Base-by-base conservation (phyloP, 2,329 filamentous ascomycete genomes). In the Penicillium palitans region DNA sequence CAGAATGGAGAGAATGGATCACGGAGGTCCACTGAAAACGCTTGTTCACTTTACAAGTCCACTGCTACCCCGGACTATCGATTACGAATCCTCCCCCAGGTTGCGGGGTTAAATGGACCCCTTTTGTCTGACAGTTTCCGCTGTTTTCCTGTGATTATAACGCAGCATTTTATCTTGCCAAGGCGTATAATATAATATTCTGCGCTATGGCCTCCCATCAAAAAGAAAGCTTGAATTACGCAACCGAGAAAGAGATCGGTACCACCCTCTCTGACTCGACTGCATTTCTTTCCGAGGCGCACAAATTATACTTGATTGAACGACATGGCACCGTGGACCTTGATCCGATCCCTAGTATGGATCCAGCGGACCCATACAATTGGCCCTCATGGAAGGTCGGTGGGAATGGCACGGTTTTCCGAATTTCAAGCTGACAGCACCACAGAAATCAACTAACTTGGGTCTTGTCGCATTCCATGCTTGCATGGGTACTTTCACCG, bases 401-500 rank as follows among this genome's bases (percentile, higher is more conserved):
- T 41, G 40, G 19, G 6, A 24, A 24, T 41, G 12, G 40, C 40
- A 9, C 19, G 15, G 19, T 24, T 17, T 33, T 21, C 17, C 7
- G 21, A 33, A 35, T 17, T 27, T 13, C n/a, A 42, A 42, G 19
- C 48, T 66, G 10, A 66, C 37, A 35, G 1, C 2, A 33, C 13
- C 29, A 15, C 51, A 82, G 80, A 85, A 84, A 79, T 68, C 75
- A 0, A 57, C 74, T 54, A 84, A 85, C 58, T 71, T 87, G 0
- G 56, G 78, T 12, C 76, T 85, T 10, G 82, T 87, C 17, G 80
- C 82, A 0, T 83, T 84, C 65, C 82, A 86, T 56, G 81, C 82
- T 29, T 80, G 80, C 70, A 85, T 85, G 80, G 77, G 78, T 45
- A 83, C 81, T 1, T 85, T 86, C 61, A 82, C 77, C 1, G 81